Conservation (phyloP, 306 rosid species). For the Castanopsis chinensis region DNA sequence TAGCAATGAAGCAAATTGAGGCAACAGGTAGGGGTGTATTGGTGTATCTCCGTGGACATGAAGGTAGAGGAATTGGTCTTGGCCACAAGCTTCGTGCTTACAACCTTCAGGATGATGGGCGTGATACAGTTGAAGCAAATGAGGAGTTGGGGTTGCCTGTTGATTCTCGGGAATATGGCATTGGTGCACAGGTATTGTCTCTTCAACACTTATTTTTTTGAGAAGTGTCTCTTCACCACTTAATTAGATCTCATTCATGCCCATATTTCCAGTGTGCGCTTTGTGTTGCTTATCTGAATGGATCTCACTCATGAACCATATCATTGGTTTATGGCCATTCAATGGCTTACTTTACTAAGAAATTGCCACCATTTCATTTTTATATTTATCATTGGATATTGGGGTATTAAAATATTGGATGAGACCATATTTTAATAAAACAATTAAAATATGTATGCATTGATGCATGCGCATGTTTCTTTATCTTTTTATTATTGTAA, state of each 20-base stretch:
- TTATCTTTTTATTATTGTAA: background rate
- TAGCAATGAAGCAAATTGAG: slow-evolving; percentile 73
- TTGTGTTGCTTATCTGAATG: background rate
- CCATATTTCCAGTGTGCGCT: background rate
- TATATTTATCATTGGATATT: background rate
- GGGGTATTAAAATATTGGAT: background rate
- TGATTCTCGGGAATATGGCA: slow-evolving; percentile 64
- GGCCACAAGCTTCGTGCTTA: slow-evolving; percentile 63
- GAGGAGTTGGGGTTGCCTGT: slow-evolving; percentile 51
- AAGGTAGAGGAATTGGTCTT: slow-evolving; percentile 68
- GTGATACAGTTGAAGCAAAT: slow-evolving; percentile 54
- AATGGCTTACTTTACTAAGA: background rate
- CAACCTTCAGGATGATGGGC: slow-evolving; percentile 39
- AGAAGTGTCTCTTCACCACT: background rate
- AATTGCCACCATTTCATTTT: background rate
- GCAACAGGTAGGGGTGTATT: slow-evolving; percentile 67
- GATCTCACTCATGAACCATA: background rate
- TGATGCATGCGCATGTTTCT: background rate
- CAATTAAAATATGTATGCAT: background rate
- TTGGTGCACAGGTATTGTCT: slow-evolving; percentile 63
- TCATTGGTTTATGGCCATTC: background rate
- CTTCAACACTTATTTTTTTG: background rate
- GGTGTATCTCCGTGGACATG: slow-evolving; percentile 71
- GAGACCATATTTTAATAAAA: background rate
- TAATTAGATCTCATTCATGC: background rate